A percentile compares a stretch with the other conserved stretches of the same genome.
Conservation (phyloP, 2,329 filamentous ascomycete species). For the Teratosphaeria epicoccoides region DNA sequence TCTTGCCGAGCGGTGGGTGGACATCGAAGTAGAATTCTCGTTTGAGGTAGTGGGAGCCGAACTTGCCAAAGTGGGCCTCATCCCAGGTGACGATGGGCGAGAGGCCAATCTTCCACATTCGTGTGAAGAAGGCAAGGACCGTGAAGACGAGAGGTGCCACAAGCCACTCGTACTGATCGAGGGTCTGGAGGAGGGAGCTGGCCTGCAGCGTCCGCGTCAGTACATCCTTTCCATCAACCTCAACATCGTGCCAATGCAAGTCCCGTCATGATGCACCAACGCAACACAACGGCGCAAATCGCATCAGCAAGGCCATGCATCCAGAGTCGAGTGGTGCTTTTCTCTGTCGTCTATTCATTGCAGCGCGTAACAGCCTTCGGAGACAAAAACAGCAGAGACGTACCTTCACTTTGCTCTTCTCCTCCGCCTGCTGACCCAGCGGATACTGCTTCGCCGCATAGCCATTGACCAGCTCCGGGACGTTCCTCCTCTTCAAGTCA, state of each 20-base stretch:
- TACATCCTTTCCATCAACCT: neutral
- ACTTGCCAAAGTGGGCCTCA: slow-evolving; percentile 83
- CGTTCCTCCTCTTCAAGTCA: slow-evolving; percentile 37
- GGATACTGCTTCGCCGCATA: slow-evolving; percentile 18
- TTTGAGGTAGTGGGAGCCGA: slow-evolving; percentile 97
- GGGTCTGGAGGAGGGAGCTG: slow-evolving; percentile 49
- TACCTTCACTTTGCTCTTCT: slow-evolving; percentile 42
- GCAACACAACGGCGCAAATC: neutral
- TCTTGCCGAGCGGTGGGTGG: slow-evolving; percentile 92
- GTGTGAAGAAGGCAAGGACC: slow-evolving; percentile 52
- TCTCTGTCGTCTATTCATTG: neutral
- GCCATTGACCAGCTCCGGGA: slow-evolving; percentile 26
- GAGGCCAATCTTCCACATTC: slow-evolving; percentile 56
- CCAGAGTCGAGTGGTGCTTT: neutral
- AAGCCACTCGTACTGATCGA: slow-evolving; percentile 53
- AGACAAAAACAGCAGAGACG: slow-evolving; percentile 1
- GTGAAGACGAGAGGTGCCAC: slow-evolving; percentile 56
- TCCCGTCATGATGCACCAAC: neutral
- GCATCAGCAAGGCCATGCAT: neutral
- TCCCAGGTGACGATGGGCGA: slow-evolving; percentile 68
- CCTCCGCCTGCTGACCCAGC: slow-evolving; percentile 21
- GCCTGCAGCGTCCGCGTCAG: slow-evolving; percentile 14
- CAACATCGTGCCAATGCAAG: neutral
- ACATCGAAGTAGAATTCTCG: slow-evolving; percentile 99
- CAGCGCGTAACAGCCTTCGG: neutral